Percentiles rank a stretch among this genome's conserved stretches.
Evolutionary conservation across 768 basidiomycete species (phyloP).

Genomic region (Amanita rimosa): DNA sequence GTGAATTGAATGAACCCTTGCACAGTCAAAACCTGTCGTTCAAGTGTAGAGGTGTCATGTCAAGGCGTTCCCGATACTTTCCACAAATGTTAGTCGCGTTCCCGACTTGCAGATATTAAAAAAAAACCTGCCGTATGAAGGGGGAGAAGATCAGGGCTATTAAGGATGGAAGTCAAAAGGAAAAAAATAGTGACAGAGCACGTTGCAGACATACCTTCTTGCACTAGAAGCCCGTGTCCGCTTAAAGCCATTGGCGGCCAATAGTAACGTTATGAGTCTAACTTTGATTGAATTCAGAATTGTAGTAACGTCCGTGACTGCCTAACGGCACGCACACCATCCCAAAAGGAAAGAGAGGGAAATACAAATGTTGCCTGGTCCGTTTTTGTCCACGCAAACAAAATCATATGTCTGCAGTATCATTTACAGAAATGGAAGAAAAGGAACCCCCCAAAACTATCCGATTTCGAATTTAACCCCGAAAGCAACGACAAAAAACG

Average conservation of each 20-base stretch:
- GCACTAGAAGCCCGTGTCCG: background rate
- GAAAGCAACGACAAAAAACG: background rate
- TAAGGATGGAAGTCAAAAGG: too few species aligned
- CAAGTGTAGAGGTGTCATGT: too few species aligned
- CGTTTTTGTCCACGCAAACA: background rate
- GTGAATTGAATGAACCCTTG: background rate
- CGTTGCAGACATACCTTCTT: background rate
- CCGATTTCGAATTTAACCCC: background rate
- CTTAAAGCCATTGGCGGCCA: background rate
- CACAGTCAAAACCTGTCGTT: too few species aligned
- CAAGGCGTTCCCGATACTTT: too few species aligned
- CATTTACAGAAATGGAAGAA: background rate
- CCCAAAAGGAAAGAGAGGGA: background rate
- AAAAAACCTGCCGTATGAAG: too few species aligned
- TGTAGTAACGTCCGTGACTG: background rate
- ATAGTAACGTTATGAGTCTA: background rate
- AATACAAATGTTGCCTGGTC: background rate
- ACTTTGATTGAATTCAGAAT: conserved; percentile 2
- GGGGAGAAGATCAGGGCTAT: too few species aligned
- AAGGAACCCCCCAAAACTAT: background rate
- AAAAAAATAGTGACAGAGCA: background rate
- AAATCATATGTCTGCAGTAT: conserved; percentile 2
- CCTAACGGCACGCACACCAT: background rate
- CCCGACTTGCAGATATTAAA: too few species aligned
- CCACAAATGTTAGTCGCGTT: too few species aligned